Base-by-base conservation (phyloP, 306 rosid genomes). In the Cucurbita moschata region DNA sequence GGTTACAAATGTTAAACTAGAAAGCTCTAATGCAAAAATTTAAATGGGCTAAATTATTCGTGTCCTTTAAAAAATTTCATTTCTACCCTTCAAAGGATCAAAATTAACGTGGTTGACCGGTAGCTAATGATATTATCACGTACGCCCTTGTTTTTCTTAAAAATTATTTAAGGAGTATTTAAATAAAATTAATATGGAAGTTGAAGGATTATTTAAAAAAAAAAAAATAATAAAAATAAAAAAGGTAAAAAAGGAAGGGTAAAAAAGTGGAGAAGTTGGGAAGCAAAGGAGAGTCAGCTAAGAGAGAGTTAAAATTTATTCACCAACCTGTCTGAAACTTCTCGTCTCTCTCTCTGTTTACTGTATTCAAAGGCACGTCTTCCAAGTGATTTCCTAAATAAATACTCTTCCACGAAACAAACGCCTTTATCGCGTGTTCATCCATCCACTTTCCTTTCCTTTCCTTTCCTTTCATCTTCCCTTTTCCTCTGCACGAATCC, bases 371-470 rank as follows among this genome's bases (percentile, higher is more conserved):
- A 26, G 57, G 57, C 73, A 68, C 73, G 54, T 68, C 73, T 47
- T 68, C 55, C 73, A 68, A 68, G 73, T 68, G 73, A 46, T 68
- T 68, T 50, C 19, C 57, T 47, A 23, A 68, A 68, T 68, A 68
- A 68, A 68, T 68, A 44, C 26, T 39, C 15, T 11, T 10, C 64
- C 64, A 58, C 64, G 39, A 58, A 39, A 58, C 39, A 58, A 58
- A 21, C 64, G 64, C 47, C 64, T 18, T 47, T 47, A 47, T 47
- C 12, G 35, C 19, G 60, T 55, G 59, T 51, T 51, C 55, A 18
- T 57, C 15, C 65, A 59, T 30, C 54, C 39, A 66, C 54, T 44
- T 44, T 44, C 73, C 16, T 51, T 13, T 13, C 11, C 16, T 51
- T 13, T 13, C 11, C 30, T 4, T 8, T 64, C 12, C 11, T 35